Evolutionary conservation across 2,329 filamentous ascomycete genomes (phyloP).

Genomic region (Diaporthe sp.): DNA sequence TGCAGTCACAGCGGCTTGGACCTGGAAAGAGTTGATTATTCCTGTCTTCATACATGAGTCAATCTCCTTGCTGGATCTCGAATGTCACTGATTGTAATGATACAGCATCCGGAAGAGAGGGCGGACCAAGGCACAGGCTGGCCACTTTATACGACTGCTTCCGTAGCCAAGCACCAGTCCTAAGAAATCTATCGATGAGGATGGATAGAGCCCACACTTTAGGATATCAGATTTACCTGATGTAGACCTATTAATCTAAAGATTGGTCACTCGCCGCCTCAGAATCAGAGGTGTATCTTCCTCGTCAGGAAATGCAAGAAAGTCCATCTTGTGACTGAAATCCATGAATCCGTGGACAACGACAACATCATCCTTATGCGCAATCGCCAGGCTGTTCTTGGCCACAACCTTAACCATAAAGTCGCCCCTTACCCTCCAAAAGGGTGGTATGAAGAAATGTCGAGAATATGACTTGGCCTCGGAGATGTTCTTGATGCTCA

Average conservation of each 20-base stretch:
- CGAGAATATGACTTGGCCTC: not conserved
- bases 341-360: not conserved
- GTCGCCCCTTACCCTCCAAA: not conserved
- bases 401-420: not conserved
- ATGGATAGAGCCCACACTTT: not conserved
- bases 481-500: not conserved
- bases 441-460: not conserved
- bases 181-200: not conserved
- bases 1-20: too few species aligned
- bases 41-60: too few species aligned
- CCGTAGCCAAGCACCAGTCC: too few species aligned
- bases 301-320: not conserved
- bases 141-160: too few species aligned
- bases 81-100: too few species aligned
- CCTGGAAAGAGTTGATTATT: too few species aligned
- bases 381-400: not conserved
- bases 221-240: not conserved
- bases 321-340: not conserved
- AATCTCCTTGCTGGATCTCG: too few species aligned
- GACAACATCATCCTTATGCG: not conserved
- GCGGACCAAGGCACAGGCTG: too few species aligned
- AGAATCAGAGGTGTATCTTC: not conserved
- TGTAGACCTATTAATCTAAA: not conserved
- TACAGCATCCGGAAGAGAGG: too few species aligned
- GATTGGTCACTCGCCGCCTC: not conserved